Percentiles rank a stretch among this genome's conserved stretches.
These are phyloP conservation scores for Fraxinus albicans DNA, from an alignment of 305 asterid genomes.

Conservation along the genomic window DNA sequence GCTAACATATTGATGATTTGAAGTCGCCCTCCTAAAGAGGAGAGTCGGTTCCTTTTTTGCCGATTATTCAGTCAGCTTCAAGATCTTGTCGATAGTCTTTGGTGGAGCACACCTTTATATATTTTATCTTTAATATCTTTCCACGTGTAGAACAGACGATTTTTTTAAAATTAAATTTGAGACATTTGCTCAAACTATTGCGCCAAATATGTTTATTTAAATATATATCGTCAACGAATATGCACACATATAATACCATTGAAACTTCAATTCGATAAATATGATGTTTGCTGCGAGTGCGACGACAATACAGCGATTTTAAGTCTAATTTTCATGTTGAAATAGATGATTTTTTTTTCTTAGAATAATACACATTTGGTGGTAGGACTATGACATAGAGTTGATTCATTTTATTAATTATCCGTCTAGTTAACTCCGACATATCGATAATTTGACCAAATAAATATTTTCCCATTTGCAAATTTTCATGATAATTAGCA, in stretches of 20 bases:
- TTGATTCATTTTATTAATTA: no score
- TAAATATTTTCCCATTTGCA: neutral
- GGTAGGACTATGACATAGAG: neutral
- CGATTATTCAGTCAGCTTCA: no score
- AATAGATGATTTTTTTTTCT: neutral
- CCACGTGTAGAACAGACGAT: neutral
- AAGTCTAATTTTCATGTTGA: neutral
- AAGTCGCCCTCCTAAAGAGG: no score
- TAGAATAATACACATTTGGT: neutral
- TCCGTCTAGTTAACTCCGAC: neutral
- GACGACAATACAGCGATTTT: neutral
- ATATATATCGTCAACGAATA: no score
- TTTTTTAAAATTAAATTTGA: no score
- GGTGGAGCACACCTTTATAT: neutral
- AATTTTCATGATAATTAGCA: neutral
- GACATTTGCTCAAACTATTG: neutral
- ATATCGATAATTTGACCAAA: neutral
- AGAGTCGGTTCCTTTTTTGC: no score
- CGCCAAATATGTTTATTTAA: no score
- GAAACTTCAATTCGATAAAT: neutral
- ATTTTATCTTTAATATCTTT: neutral
- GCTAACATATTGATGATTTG: no score
- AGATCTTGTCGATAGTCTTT: no score
- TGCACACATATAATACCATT: neutral
- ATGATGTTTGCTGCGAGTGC: neutral